Evolutionary conservation across 495 filamentous ascomycete genomes (phyloP), one percentile per base, ranked within the genome.

Genomic region (Penicillium angulare): DNA sequence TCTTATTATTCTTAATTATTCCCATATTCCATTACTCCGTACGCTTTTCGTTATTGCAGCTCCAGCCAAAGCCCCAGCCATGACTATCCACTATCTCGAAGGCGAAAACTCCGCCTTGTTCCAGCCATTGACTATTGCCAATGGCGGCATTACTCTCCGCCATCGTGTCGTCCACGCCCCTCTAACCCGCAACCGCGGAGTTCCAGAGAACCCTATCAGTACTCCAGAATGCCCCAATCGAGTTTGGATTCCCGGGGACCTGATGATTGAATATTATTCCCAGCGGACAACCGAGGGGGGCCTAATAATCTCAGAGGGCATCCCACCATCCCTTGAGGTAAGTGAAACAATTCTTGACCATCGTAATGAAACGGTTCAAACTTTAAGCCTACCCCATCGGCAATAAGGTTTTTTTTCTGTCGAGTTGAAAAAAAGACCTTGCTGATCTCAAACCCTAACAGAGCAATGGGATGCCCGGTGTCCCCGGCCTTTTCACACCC

Each of bases 141-240:
- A 69, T 69, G 78, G 78, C 44, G 60, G 68, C 10, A 57, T 80
- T 43, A 73, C 63, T 12, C 79, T 83, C 34, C 61, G 65, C 26
- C 79, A 84, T 60, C 78, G 79, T 31, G 60, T 83, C 35, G 66
- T 76, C 12, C 73, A 81, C 67, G 79, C 79, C 3, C 81, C 79
- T 2, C 47, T 83, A 50, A 85, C 79, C 32, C 73, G 79, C 23
- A 77, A 78, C 47, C 75, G 80, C 7, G 73, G 71, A 22, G 68
- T 67, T 24, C 68, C 70, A 12, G 24, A 55, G 51, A 69, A 72
- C 26, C 49, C 68, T 32, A 55, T 43, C 60, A 66, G 68, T 52
- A 76, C 79, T 26, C 63, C 70, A 13, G 66, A 71, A 21, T 64
- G 63, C 26, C 66, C 65, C 16, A 77, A 77, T 61, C 65, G 74